Conservation (phyloP, 2,329 filamentous ascomycete species). For the Colletotrichum camelliae region DNA sequence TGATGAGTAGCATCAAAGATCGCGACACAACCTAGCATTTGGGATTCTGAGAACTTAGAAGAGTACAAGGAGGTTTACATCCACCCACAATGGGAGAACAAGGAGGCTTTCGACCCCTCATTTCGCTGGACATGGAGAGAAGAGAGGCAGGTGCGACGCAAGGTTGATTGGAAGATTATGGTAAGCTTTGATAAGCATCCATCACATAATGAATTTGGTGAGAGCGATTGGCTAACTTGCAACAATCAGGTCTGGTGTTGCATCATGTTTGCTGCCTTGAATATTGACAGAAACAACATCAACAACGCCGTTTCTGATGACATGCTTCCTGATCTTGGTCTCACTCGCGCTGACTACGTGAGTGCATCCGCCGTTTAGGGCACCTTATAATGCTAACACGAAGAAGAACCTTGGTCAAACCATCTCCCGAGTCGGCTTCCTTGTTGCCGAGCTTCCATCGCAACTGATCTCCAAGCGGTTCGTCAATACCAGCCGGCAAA, state of each 20-base stretch:
- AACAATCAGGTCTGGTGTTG: slow-evolving; percentile 29
- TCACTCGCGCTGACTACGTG: slow-evolving; percentile 36
- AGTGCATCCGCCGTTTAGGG: not conserved
- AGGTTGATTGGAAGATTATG: slow-evolving; percentile 40
- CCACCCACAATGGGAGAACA: slow-evolving; percentile 42
- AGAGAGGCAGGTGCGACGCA: slow-evolving; percentile 31
- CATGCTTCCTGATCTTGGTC: slow-evolving; percentile 43
- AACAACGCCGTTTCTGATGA: slow-evolving; percentile 29
- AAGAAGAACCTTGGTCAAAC: slow-evolving; percentile 57
- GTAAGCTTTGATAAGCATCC: slow-evolving; percentile 10
- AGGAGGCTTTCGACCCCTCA: slow-evolving; percentile 33
- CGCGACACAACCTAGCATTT: slow-evolving; percentile 41
- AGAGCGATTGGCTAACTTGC: slow-evolving; percentile 14
- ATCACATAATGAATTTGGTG: not conserved
- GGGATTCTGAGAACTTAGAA: slow-evolving; percentile 39
- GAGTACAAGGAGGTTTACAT: slow-evolving; percentile 39
- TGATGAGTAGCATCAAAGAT: slow-evolving; percentile 23
- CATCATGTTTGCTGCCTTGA: slow-evolving; percentile 30
- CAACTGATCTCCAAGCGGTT: slow-evolving; percentile 63
- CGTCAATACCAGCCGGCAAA: not conserved
- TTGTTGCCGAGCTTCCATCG: slow-evolving; percentile 65
- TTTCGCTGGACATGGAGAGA: slow-evolving; percentile 39
- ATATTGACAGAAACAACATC: slow-evolving; percentile 29
- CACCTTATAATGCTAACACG: not conserved
- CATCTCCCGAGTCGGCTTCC: slow-evolving; percentile 58